phyloP scores from a whole-genome alignment of 768 basidiomycete genomes.

The Butyriboletus loyo region DNA sequence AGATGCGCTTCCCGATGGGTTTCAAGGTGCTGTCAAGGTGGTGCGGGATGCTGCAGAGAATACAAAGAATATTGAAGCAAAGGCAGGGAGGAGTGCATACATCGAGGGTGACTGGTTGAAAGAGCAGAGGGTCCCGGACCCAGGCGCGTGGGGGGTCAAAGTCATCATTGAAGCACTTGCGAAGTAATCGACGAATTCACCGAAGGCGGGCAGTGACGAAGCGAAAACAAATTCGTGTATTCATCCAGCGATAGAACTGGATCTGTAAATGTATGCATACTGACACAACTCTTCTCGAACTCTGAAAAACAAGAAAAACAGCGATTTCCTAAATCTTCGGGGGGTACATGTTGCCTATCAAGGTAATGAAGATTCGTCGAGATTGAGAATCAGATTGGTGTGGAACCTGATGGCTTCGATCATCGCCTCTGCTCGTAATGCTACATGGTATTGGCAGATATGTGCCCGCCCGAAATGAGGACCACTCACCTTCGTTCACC shows the following conservation, averaged over 20 bases:
- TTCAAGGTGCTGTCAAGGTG: constrained; percentile 53
- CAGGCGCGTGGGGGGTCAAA: constrained; percentile 90
- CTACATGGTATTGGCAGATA: constrained; percentile 28
- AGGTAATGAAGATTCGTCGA: constrained; percentile 46
- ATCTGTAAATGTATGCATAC: not conserved
- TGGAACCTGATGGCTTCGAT: constrained; percentile 69
- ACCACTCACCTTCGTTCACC: constrained; percentile 16
- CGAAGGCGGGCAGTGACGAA: not conserved
- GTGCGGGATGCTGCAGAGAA: constrained; percentile 66
- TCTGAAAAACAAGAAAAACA: not conserved
- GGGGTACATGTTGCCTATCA: not conserved
- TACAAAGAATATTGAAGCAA: constrained; percentile 76
- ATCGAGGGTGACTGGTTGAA: constrained; percentile 67
- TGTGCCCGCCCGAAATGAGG: not conserved
- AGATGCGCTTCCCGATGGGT: constrained; percentile 32
- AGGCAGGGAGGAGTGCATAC: constrained; percentile 87
- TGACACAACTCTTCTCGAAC: not conserved
- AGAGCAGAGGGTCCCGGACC: constrained; percentile 68
- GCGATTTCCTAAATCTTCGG: not conserved
- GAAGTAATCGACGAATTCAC: not conserved
- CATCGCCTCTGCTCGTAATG: constrained; percentile 46
- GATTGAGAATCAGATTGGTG: constrained; percentile 60
- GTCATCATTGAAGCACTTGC: constrained; percentile 59
- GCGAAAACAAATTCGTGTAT: not conserved
- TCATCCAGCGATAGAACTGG: not conserved